Base-by-base conservation (phyloP, 176 grass and related monocot species). In the Cenchrus purpureus region DNA sequence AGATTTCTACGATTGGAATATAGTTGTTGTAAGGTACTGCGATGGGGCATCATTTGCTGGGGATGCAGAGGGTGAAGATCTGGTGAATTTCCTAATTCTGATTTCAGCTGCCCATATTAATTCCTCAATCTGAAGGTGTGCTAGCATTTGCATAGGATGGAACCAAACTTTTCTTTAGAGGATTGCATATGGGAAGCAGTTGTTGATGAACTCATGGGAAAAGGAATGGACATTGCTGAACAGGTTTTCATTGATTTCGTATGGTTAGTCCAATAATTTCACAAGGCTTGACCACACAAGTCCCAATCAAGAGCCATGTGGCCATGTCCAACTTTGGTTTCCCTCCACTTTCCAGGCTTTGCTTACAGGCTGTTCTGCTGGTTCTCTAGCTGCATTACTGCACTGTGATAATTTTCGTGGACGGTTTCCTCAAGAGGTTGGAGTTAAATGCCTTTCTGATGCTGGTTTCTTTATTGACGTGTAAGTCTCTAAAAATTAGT, bases 1-100 rank as follows among this genome's bases (percentile, higher is more conserved):
- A 95, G 90, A 92, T 92, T 95, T 95, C 77, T 95, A 92, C 65
- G 73, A 91, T 72, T 98, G 95, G 95, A 98, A 98, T 75, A 98
- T 85, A 80, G 92, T 83, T 43, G 87, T 63, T 14, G n/a, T 98
- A 74, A 84, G 91, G 54, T 98, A 95, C 46, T 98, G 95, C 10
- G 92, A 98, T 3, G 92, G 95, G 10, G 91, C 80, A 22, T 98
- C 92, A 34, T 95, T 91, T 86, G 66, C 88, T 80, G 92, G 95
- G 56, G 72, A 97, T n/a, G 76, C 82, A 1, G 92, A 97, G 79
- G 86, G 54, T 40, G 55, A 81, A 66, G 64, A 83, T 75, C 55
- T 81, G 52, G 93, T 95, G 68, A 63, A 15, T 28, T 64, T 73
- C 66, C 66, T 49, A 63, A 19, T 72, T 77, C 4, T 65, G 4